These are phyloP conservation scores for Neoascochyta sp. DNA, from an alignment of 2,329 filamentous ascomycete species.

Conservation along the genomic window DNA sequence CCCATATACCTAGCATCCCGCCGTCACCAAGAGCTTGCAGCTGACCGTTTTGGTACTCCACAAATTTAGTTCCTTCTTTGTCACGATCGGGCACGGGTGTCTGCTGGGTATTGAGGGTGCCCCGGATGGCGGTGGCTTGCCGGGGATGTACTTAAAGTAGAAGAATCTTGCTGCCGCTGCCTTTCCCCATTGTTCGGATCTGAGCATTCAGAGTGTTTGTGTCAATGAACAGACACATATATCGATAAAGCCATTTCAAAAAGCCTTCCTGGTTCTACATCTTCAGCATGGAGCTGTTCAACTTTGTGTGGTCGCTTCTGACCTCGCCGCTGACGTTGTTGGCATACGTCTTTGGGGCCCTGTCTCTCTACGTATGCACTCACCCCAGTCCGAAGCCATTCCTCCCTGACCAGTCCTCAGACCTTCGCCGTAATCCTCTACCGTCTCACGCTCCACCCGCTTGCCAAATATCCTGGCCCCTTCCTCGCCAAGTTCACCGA, in stretches of 20 bases:
- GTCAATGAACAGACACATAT: constrained; percentile 7
- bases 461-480: constrained; percentile 44
- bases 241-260: constrained; percentile 2
- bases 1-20: constrained; percentile 5
- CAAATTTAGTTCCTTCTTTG: not conserved
- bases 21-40: constrained; percentile 2
- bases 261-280: not conserved
- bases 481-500: constrained; percentile 39
- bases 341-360: constrained; percentile 18
- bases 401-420: constrained; percentile 13
- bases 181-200: not conserved
- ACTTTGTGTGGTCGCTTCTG: constrained; percentile 12
- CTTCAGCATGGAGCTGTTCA: constrained; percentile 20
- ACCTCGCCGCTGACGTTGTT: constrained; percentile 27
- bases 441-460: constrained; percentile 43
- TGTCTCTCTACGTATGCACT: constrained; percentile 23
- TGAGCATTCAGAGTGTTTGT: constrained; percentile 1
- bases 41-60: too few species aligned
- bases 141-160: constrained; percentile 13
- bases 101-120: constrained; percentile 23
- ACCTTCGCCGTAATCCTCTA: constrained; percentile 33
- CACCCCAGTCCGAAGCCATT: not conserved
- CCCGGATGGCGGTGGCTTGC: constrained; percentile 28
- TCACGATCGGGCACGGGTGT: not conserved
- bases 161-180: not conserved